phyloP scores from a whole-genome alignment of 2,329 filamentous ascomycete species.

The Hypoxylon sp. region DNA sequence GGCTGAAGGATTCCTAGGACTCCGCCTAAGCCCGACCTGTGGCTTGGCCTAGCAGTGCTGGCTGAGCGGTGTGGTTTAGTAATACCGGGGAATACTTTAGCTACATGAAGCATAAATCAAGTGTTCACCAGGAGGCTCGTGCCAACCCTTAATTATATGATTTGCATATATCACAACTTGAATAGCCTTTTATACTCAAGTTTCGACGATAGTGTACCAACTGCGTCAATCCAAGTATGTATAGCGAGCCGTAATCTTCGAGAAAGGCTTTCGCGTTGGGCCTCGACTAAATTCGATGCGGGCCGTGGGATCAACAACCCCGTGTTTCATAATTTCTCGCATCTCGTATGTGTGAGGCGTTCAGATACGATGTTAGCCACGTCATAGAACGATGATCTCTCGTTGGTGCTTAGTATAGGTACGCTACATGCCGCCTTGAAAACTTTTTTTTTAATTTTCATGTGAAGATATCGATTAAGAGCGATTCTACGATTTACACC shows the following conservation, averaged over 20 bases:
- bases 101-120: slow-evolving; percentile 16
- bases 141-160: slow-evolving; percentile 21
- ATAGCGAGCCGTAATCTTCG: slow-evolving; percentile 7
- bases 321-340: slow-evolving; percentile 41
- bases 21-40: slow-evolving; percentile 51
- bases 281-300: slow-evolving; percentile 27
- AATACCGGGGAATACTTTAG: slow-evolving; percentile 27
- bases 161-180: slow-evolving; percentile 2
- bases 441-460: background rate
- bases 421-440: background rate
- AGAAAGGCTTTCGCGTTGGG: slow-evolving; percentile 26
- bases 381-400: slow-evolving; percentile 24
- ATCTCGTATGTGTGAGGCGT: slow-evolving; percentile 24
- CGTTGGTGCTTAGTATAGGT: slow-evolving; percentile 19
- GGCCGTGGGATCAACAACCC: slow-evolving; percentile 34
- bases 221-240: background rate
- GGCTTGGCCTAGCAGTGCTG: slow-evolving; percentile 25
- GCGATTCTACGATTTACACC: background rate
- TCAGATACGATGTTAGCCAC: slow-evolving; percentile 22
- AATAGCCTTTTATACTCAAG: slow-evolving; percentile 18
- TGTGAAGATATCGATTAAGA: background rate
- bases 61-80: slow-evolving; percentile 22
- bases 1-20: slow-evolving; percentile 63
- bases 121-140: slow-evolving; percentile 32
- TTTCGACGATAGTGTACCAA: slow-evolving; percentile 4